Conservation (phyloP, 192 early-diverging fungal species). For the Entomortierella chlamydospora region DNA sequence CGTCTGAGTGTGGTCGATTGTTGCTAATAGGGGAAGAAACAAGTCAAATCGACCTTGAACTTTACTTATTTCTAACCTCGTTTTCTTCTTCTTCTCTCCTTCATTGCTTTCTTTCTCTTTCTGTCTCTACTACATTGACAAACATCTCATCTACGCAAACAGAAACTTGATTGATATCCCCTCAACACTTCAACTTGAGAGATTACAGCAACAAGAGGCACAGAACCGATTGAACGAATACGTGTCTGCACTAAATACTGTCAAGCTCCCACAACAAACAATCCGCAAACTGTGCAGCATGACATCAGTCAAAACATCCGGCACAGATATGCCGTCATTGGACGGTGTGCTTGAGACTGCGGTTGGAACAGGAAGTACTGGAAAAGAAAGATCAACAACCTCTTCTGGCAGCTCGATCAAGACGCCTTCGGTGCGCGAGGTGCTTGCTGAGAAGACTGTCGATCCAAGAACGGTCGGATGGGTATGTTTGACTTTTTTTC, state of each 20-base stretch:
- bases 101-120: background rate
- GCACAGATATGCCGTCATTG: slow-evolving; percentile 8
- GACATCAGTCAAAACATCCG: slow-evolving; percentile 36
- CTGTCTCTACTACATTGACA: too few relatives aligned
- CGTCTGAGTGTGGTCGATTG: background rate
- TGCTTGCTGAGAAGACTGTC: slow-evolving; percentile 47
- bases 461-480: slow-evolving; percentile 43
- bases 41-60: too few relatives aligned
- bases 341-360: slow-evolving; percentile 14
- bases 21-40: background rate
- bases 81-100: background rate
- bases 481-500: slow-evolving; percentile 16
- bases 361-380: background rate
- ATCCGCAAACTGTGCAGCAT: slow-evolving; percentile 44
- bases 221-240: slow-evolving; percentile 46
- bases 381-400: slow-evolving; percentile 11
- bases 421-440: slow-evolving; percentile 49
- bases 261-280: slow-evolving; percentile 45
- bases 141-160: too few relatives aligned
- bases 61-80: too few relatives aligned
- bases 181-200: slow-evolving; percentile 47
- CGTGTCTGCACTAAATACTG: slow-evolving; percentile 36
- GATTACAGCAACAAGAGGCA: slow-evolving; percentile 44
- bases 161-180: slow-evolving; percentile 53
- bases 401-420: slow-evolving; percentile 45